These are phyloP conservation scores for rapeseed (Brassica napus) DNA, from an alignment of 345 rosid species.

Conservation along the genomic window Da-Ae NC_063445.1:2834501-2835000, in stretches of 20 bases:
- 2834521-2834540: neutral
- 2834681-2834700: no score
- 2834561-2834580: neutral
- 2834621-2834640: neutral
- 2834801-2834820: neutral
- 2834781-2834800: no score
- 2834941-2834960: neutral
- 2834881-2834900: neutral
- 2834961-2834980: neutral
- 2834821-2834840: neutral
- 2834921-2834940: neutral
- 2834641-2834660: neutral
- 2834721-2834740: no score
- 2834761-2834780: no score
- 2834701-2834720: no score
- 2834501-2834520: neutral
- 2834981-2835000: neutral
- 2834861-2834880: neutral
- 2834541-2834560: neutral
- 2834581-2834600: neutral
- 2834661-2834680: neutral
- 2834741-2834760: no score
- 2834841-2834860: conserved; percentile 4
- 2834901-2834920: conserved; percentile 7
- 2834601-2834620: neutral